Evolutionary conservation across 768 basidiomycete genomes (phyloP).

Genomic region (Albatrellus ellisii): DNA sequence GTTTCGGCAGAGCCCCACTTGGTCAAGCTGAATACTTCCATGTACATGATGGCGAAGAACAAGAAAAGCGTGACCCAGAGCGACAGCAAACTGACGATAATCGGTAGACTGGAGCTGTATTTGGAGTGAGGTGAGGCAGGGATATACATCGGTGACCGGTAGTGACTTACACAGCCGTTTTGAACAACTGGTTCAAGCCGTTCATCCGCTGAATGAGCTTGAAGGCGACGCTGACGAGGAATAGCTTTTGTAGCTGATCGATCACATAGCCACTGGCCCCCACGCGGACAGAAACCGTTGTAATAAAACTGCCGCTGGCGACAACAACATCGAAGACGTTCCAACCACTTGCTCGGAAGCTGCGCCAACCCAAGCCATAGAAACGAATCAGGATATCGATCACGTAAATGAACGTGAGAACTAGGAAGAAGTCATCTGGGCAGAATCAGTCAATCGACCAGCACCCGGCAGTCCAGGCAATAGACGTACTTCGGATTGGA

Average conservation of each 20-base stretch:
- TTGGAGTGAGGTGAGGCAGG: too few species aligned
- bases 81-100: conserved; percentile 70
- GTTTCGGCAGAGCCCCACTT: conserved; percentile 68
- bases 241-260: conserved; percentile 75
- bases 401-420: conserved; percentile 56
- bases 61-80: conserved; percentile 87
- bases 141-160: too few species aligned
- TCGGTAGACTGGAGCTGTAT: conserved; percentile 69
- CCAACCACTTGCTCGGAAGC: conserved; percentile 88
- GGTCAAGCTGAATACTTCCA: conserved; percentile 87
- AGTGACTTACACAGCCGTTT: conserved; percentile 74
- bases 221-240: conserved; percentile 86
- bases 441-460: conserved; percentile 2
- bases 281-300: conserved; percentile 63
- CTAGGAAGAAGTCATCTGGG: conserved; percentile 66
- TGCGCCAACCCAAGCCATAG: conserved; percentile 71
- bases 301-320: conserved; percentile 69
- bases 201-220: conserved; percentile 87
- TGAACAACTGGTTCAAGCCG: conserved; percentile 89
- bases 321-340: conserved; percentile 82
- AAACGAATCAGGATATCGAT: conserved; percentile 69
- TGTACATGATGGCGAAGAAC: conserved; percentile 79
- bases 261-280: conserved; percentile 33
- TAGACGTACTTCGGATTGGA: conserved; percentile 41
- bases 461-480: neutral